Evolutionary conservation across 202 grass and related monocot genomes (phyloP), one percentile per base, ranked within the genome.

Genomic region (Digitaria exilis): DNA sequence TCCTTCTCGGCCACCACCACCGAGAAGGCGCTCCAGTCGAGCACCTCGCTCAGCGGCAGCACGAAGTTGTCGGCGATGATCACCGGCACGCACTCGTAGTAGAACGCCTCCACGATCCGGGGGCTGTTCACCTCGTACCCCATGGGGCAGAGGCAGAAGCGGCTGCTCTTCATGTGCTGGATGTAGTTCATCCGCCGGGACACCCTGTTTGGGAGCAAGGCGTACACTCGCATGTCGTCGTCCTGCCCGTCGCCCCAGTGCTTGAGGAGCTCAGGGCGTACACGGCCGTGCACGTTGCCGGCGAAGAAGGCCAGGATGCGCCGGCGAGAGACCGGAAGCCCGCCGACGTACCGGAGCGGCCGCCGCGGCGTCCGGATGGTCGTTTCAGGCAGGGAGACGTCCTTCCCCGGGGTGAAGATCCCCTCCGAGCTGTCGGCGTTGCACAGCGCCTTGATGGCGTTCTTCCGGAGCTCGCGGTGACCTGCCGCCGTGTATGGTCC

Each of bases 41-140:
- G 76, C 80, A 96, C 85, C 65, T 96, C 87, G 71, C 94, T 87
- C 2, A 96, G 81, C 15, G 96, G 91, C 26, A 98, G 89, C 46
- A 89, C 93, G 80, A 98, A 98, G 71, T 98, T 94, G 86, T 98
- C 93, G 69, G 96, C 91, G 85, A 98, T 94, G 71, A 96, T 94
- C 49, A 98, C 96, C 37, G 89, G 96, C 71, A 98, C 89, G 78
- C 96, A 98, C 80, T 95, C 93, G 61, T 93, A 95, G 86, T 98
- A 92, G n/a, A 96, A 44, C 0, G 96, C 93, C 87, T 98, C 93
- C 67, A 98, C 91, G 22, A 98, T 94, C 66, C 93, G 84, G 1
- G 96, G 93, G 86, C 96, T 96, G 86, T 98, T 98, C 80, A 98
- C 96, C 78, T 98, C 96, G 62, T 84, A 91, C 69, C 96, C 96